Base-by-base conservation (phyloP, 2,329 filamentous ascomycete genomes). In the Metarhizium humberi region DNA sequence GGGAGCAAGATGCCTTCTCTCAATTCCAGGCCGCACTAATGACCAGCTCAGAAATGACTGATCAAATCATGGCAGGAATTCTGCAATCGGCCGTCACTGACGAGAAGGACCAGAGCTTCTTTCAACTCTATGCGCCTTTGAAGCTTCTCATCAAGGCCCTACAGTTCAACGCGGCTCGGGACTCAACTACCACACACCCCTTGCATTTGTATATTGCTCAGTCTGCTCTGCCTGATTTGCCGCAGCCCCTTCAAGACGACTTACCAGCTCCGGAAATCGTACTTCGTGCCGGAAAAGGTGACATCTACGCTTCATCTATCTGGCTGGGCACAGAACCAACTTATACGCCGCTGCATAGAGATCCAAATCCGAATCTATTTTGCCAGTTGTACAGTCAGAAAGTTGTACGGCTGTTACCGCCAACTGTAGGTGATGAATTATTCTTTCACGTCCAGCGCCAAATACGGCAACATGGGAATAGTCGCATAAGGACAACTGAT, bases 281-380 rank as follows among this genome's bases (percentile, higher is more conserved):
- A 3, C 68, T 65, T 3, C 66, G 73, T 6, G 78, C 82, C 1
- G 88, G 88, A 0, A 87, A 81, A 61, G 90, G 90, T 3, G 92
- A 96, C 67, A 72, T 96, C n/a, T 96, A 97, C 67, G 82, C 79
- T 62, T 86, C 87, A 0, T 95, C 88, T 62, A 75, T 97, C 47
- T 99, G 92, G 92, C 78, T 97, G 13, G 94, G 94, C 1, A 76
- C 86, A 14, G 84, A 90, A 43, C 90, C 90, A 0, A 96, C 92
- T 0, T 91, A 90, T 62, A 96, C 94, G 0, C 91, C 94, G 3
- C 75, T 96, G 3, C 94, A 99, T 70, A 82, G 88, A 54, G 94
- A 99, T 64, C 94, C 94, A 0, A 97, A 97, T 64, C 90, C 90
- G 0, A 99, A 99, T 66, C 64, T 96, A 0, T 96, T 97, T 67